These are phyloP conservation scores for Tolypocladium sp. DNA, from an alignment of 2,329 filamentous ascomycete genomes.

Conservation along the genomic window DNA sequence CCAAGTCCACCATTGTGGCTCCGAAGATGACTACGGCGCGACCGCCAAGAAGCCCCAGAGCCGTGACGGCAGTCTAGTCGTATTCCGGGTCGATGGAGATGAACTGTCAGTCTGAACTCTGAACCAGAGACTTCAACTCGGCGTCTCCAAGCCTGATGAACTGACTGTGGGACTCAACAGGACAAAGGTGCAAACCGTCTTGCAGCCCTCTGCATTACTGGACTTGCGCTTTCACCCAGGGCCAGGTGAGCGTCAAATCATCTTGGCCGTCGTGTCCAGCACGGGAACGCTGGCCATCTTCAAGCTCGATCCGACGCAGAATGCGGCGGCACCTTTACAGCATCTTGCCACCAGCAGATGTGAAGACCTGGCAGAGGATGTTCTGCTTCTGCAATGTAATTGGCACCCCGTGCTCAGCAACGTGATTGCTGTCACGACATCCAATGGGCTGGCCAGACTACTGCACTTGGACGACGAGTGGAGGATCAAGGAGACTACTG, in stretches of 20 bases:
- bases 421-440: conserved; percentile 62
- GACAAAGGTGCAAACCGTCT: conserved; percentile 41
- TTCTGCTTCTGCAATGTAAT: conserved; percentile 62
- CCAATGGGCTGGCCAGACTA: conserved; percentile 53
- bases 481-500: conserved; percentile 21
- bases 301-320: conserved; percentile 32
- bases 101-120: conserved; percentile 42
- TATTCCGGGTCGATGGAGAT: conserved; percentile 48
- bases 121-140: neutral
- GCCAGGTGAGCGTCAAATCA: conserved; percentile 25
- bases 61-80: conserved; percentile 64
- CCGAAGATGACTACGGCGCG: conserved; percentile 11
- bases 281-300: conserved; percentile 63
- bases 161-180: conserved; percentile 2
- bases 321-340: conserved; percentile 22
- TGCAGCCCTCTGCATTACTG: conserved; percentile 65
- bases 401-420: conserved; percentile 55
- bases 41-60: conserved; percentile 39
- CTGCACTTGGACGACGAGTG: conserved; percentile 37
- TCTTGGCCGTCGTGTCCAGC: conserved; percentile 70
- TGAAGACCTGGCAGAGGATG: conserved; percentile 41
- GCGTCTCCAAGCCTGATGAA: neutral
- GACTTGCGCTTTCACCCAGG: conserved; percentile 71
- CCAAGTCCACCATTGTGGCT: neutral
- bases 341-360: conserved; percentile 36